A percentile compares a stretch with the other conserved stretches of the same genome.
Evolutionary conservation across 2,329 filamentous ascomycete genomes (phyloP).

Genomic region (Biscogniauxia marginata): DNA sequence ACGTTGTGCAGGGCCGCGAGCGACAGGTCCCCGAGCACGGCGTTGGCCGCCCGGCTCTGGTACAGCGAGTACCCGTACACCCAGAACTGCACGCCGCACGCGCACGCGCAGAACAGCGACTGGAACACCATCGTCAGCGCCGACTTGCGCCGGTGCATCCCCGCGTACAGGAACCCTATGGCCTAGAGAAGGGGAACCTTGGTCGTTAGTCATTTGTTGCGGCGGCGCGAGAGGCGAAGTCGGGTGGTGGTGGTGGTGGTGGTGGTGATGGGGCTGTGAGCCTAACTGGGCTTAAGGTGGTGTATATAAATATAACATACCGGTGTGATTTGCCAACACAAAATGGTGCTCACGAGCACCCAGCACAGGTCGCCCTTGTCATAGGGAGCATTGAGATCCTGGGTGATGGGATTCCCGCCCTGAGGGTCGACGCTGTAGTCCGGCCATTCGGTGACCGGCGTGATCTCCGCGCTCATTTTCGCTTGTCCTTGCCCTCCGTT

Average conservation of each 20-base stretch:
- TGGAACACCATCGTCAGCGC: constrained; percentile 47
- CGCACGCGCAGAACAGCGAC: constrained; percentile 45
- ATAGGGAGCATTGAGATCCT: constrained; percentile 44
- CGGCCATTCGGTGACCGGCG: constrained; percentile 40
- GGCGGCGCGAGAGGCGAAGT: no score
- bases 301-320: constrained; percentile 1
- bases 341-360: constrained; percentile 38
- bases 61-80: constrained; percentile 47
- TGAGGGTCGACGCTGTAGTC: constrained; percentile 39
- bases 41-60: constrained; percentile 35
- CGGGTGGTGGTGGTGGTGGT: background rate
- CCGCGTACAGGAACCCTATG: constrained; percentile 40
- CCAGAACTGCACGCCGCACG: constrained; percentile 47
- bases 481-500: background rate
- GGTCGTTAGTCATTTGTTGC: background rate
- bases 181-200: constrained; percentile 17
- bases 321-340: constrained; percentile 40
- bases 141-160: constrained; percentile 38
- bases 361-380: constrained; percentile 47
- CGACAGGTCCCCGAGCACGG: constrained; percentile 37
- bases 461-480: constrained; percentile 4
- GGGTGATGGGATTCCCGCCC: constrained; percentile 43
- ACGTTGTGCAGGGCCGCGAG: constrained; percentile 36
- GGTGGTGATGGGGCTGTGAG: background rate
- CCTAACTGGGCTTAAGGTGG: background rate